phyloP scores from a whole-genome alignment of 495 filamentous ascomycete species.

The Pyrenula massariospora region DNA sequence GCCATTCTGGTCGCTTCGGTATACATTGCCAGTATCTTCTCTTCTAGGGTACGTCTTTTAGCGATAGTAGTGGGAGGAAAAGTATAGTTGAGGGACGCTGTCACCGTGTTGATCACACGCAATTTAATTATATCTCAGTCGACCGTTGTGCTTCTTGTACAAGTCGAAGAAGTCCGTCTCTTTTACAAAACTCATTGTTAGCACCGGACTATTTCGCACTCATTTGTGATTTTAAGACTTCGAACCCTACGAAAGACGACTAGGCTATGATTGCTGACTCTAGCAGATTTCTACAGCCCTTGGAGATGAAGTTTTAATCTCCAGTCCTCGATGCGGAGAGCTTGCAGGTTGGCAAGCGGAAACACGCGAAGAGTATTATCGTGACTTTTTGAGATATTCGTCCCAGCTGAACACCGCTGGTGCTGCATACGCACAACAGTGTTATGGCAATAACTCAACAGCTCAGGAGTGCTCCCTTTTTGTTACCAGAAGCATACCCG shows the following conservation, averaged over 20 bases:
- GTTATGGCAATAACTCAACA: not conserved
- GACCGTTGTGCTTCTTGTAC: no score
- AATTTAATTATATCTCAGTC: no score
- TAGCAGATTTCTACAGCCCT: not conserved
- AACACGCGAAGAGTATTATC: not conserved
- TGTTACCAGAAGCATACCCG: not conserved
- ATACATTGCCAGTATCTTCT: constrained; percentile 19
- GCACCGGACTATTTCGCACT: not conserved
- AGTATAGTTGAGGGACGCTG: no score
- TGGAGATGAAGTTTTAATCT: not conserved
- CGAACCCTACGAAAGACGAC: not conserved
- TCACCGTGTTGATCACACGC: no score
- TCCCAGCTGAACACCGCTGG: not conserved
- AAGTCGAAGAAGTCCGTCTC: no score
- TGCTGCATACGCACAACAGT: not conserved
- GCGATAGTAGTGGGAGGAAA: no score
- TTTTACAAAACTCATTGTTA: not conserved
- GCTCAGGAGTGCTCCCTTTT: not conserved
- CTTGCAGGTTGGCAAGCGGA: not conserved
- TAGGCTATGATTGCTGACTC: not conserved
- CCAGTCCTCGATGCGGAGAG: not conserved
- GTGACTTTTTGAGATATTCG: not conserved
- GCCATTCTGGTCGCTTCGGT: constrained; percentile 7
- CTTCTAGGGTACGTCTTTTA: constrained; percentile 10
- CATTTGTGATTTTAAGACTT: not conserved